Conservation (phyloP, 2,329 filamentous ascomycete species). For the Madurella mycetomatis region DNA sequence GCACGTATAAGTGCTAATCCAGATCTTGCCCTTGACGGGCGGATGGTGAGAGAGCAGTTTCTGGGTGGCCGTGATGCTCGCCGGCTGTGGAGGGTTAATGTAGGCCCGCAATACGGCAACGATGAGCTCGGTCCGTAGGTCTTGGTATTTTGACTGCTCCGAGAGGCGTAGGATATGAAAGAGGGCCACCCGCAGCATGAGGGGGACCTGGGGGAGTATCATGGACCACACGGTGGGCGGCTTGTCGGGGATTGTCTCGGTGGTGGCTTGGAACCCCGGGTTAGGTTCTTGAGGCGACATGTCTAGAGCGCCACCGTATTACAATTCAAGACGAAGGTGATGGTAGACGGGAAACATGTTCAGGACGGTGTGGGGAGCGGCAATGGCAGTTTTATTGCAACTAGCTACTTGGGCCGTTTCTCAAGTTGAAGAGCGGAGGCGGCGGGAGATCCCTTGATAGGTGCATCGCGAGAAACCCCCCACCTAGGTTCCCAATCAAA, state of each 20-base stretch:
- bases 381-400: too few relatives aligned
- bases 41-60: slow-evolving; percentile 56
- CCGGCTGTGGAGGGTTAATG: slow-evolving; percentile 43
- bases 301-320: background rate
- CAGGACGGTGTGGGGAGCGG: background rate
- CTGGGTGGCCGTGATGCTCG: slow-evolving; percentile 60
- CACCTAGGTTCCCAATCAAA: too few relatives aligned
- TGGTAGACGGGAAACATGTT: background rate
- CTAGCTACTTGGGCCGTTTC: too few relatives aligned
- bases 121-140: slow-evolving; percentile 69
- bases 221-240: slow-evolving; percentile 21
- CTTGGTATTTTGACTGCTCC: slow-evolving; percentile 68
- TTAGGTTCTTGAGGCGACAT: slow-evolving; percentile 8
- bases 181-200: slow-evolving; percentile 58
- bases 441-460: too few relatives aligned
- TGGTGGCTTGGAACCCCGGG: background rate
- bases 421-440: too few relatives aligned
- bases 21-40: slow-evolving; percentile 72
- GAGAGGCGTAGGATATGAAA: slow-evolving; percentile 65
- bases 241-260: slow-evolving; percentile 4
- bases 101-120: slow-evolving; percentile 68
- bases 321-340: background rate
- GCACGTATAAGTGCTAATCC: slow-evolving; percentile 69
- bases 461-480: too few relatives aligned
- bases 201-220: slow-evolving; percentile 55